Evolutionary conservation across 148 eudicot species (phyloP).

Genomic region (Cornus controversa): DNA sequence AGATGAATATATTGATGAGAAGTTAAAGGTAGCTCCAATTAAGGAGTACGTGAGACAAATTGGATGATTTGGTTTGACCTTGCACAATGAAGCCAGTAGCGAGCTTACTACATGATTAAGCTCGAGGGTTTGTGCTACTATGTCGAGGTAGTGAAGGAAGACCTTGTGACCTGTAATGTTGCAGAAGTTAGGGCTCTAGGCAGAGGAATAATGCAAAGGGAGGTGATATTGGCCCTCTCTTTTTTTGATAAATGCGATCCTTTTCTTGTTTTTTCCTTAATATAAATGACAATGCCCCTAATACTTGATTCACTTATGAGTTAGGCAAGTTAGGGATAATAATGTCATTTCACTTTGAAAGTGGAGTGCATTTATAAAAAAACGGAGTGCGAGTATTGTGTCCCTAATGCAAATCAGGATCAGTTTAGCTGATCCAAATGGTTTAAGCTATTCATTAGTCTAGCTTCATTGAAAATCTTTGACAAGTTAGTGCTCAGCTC

Average conservation of each 20-base stretch:
- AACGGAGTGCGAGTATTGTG: too few species aligned
- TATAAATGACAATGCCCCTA: too few species aligned
- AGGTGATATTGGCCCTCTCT: too few species aligned
- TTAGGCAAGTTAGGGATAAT: too few species aligned
- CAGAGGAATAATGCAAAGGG: background rate
- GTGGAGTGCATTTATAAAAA: too few species aligned
- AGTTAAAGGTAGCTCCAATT: background rate
- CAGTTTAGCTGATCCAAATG: background rate
- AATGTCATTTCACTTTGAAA: too few species aligned
- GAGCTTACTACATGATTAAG: background rate
- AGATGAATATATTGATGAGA: background rate
- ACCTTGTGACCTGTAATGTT: background rate
- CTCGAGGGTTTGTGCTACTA: background rate
- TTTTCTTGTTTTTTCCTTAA: too few species aligned
- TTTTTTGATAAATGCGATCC: too few species aligned
- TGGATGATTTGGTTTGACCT: background rate
- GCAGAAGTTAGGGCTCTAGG: background rate
- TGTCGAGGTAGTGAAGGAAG: background rate
- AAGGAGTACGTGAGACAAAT: too few species aligned
- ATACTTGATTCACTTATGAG: too few species aligned
- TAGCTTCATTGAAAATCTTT: background rate
- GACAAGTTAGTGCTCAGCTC: background rate
- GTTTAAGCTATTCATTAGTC: constrained; percentile 6
- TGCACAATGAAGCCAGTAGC: background rate
- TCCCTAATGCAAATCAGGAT: background rate